phyloP scores from a whole-genome alignment of 2,329 filamentous ascomycete genomes.

The Plectosphaerella plurivora region DNA sequence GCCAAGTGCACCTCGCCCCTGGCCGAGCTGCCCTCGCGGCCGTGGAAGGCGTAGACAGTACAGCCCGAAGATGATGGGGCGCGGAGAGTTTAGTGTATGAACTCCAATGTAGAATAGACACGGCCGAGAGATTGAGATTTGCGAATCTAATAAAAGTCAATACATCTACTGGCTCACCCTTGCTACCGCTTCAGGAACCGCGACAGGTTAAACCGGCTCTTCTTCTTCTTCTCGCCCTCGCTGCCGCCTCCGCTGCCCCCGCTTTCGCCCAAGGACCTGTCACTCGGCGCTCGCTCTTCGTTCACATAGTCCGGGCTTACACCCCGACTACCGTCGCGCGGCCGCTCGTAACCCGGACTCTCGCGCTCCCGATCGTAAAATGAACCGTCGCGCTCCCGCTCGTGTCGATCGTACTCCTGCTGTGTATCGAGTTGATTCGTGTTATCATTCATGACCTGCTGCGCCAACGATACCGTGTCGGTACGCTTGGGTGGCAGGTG shows the following conservation, averaged over 20 bases:
- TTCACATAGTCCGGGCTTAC: neutral
- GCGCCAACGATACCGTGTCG: constrained; percentile 41
- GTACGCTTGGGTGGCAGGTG: constrained; percentile 14
- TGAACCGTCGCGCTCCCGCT: constrained; percentile 7
- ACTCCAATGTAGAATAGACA: no score
- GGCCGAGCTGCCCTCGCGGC: constrained; percentile 12
- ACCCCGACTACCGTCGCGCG: neutral
- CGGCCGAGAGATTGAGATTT: no score
- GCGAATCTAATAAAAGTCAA: no score
- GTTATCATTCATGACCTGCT: constrained; percentile 50
- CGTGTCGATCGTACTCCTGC: constrained; percentile 18
- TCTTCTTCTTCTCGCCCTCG: no score
- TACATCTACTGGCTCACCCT: no score
- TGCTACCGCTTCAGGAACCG: no score
- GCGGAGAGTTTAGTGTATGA: no score
- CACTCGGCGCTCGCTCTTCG: no score
- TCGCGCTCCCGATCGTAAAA: neutral
- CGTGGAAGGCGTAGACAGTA: neutral
- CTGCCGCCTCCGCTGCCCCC: no score
- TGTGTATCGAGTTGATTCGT: constrained; percentile 45
- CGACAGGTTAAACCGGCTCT: no score
- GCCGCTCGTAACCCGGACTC: neutral
- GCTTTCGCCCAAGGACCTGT: no score
- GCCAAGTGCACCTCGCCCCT: constrained; percentile 24
- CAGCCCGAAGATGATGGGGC: no score